phyloP scores from a whole-genome alignment of 768 basidiomycete genomes.

The Mycena belliarum region DNA sequence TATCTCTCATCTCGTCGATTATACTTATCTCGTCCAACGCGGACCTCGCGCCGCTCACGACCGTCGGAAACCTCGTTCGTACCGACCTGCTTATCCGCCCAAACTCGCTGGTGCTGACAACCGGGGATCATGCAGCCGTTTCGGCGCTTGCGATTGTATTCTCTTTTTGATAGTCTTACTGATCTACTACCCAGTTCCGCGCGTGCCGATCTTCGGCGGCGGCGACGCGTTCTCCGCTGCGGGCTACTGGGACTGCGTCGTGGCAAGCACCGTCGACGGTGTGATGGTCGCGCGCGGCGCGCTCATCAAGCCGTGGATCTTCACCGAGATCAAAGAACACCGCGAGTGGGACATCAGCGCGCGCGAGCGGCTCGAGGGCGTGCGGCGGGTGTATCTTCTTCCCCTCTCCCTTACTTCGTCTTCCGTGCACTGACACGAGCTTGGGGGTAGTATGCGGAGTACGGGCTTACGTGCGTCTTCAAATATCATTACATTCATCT shows the following conservation, averaged over 20 bases:
- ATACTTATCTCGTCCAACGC: not conserved
- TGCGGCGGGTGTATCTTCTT: slow-evolving; percentile 59
- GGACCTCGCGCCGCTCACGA: slow-evolving; percentile 75
- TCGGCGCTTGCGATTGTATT: too few species aligned
- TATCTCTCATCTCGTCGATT: not conserved
- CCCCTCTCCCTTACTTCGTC: not conserved
- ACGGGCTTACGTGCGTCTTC: slow-evolving; percentile 77
- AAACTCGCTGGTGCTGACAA: too few species aligned
- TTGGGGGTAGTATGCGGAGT: slow-evolving; percentile 74
- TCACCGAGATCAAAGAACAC: slow-evolving; percentile 91
- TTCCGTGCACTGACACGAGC: too few species aligned
- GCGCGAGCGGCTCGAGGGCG: slow-evolving; percentile 76
- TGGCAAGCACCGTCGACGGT: slow-evolving; percentile 83
- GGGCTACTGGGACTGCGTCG: slow-evolving; percentile 77
- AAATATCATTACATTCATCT: too few species aligned
- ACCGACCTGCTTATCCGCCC: too few species aligned
- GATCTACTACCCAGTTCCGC: too few species aligned
- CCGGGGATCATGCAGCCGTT: too few species aligned
- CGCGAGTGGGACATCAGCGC: slow-evolving; percentile 94
- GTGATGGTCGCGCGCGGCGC: slow-evolving; percentile 96
- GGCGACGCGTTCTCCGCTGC: too few species aligned
- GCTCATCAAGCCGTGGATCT: slow-evolving; percentile 94
- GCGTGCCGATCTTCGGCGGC: too few species aligned
- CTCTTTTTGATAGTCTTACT: too few species aligned
- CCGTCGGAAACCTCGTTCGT: slow-evolving; percentile 95